These are phyloP conservation scores for Suhomyces bolitotheri DNA, from an alignment of 1,139 yeast genomes.

Conservation along the genomic window DNA sequence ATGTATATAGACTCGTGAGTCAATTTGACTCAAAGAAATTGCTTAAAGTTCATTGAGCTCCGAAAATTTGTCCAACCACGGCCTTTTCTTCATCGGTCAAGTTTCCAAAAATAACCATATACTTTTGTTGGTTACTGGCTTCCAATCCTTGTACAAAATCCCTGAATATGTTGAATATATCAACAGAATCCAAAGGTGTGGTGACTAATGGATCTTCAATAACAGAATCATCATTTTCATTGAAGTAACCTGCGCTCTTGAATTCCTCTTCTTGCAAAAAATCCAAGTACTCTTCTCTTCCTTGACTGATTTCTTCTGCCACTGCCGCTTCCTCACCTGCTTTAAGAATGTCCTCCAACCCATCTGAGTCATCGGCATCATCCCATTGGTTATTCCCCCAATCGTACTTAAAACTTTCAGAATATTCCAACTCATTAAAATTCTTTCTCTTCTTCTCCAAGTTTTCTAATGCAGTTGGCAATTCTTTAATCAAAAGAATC, in stretches of 20 bases:
- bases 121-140: slow-evolving; percentile 11
- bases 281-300: slow-evolving; percentile 45
- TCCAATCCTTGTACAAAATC: slow-evolving; percentile 20
- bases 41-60: neutral
- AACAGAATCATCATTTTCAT: slow-evolving; percentile 54
- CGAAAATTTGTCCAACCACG: slow-evolving; percentile 15
- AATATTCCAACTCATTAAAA: slow-evolving; percentile 40
- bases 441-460: slow-evolving; percentile 62
- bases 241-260: slow-evolving; percentile 39
- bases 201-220: slow-evolving; percentile 81
- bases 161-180: slow-evolving; percentile 49
- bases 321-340: slow-evolving; percentile 23
- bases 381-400: slow-evolving; percentile 14
- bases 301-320: slow-evolving; percentile 33
- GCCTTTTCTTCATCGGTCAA: slow-evolving; percentile 15
- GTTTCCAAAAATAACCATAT: slow-evolving; percentile 16
- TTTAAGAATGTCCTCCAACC: slow-evolving; percentile 22
- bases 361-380: slow-evolving; percentile 30
- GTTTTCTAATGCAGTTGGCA: slow-evolving; percentile 70
- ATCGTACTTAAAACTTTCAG: slow-evolving; percentile 15
- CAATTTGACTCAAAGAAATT: no score
- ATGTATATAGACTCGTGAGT: no score
- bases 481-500: slow-evolving; percentile 50
- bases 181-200: slow-evolving; percentile 72
- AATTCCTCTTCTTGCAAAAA: slow-evolving; percentile 46